Evolutionary conservation across 805 yeast species (phyloP).

Genomic region (Ogataea populi-albae): DNA sequence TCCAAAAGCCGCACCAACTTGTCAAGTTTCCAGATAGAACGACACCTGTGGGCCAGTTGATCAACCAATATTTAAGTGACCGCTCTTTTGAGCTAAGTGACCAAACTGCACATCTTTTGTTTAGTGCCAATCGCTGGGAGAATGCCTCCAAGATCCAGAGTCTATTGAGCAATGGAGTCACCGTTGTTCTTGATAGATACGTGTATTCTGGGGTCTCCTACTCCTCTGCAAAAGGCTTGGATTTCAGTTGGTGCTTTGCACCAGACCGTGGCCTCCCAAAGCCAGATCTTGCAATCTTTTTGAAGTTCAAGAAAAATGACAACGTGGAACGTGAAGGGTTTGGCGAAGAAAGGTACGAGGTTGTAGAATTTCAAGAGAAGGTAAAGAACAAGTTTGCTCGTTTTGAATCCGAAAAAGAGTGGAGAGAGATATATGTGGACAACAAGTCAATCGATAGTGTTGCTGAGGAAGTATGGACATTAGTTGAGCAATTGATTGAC

Average conservation of each 20-base stretch:
- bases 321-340: conserved; percentile 66
- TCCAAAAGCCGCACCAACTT: conserved; percentile 41
- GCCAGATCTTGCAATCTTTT: conserved; percentile 81
- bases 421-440: conserved; percentile 59
- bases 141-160: conserved; percentile 44
- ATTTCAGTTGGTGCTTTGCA: conserved; percentile 69
- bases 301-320: conserved; percentile 54
- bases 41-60: conserved; percentile 76
- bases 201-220: conserved; percentile 93
- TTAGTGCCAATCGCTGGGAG: conserved; percentile 97
- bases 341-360: conserved; percentile 94
- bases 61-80: conserved; percentile 67
- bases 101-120: conserved; percentile 80
- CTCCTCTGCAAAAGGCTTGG: conserved; percentile 78
- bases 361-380: conserved; percentile 62
- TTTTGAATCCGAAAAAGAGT: conserved; percentile 31
- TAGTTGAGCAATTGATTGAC: conserved; percentile 16
- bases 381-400: conserved; percentile 61
- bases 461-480: conserved; percentile 40
- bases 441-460: conserved; percentile 57
- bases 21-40: conserved; percentile 86
- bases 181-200: conserved; percentile 79
- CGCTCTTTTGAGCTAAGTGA: conserved; percentile 54
- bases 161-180: conserved; percentile 48
- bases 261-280: conserved; percentile 84